Base-by-base conservation (phyloP, 768 basidiomycete species). In the Kwoniella mangroviensis region DNA sequence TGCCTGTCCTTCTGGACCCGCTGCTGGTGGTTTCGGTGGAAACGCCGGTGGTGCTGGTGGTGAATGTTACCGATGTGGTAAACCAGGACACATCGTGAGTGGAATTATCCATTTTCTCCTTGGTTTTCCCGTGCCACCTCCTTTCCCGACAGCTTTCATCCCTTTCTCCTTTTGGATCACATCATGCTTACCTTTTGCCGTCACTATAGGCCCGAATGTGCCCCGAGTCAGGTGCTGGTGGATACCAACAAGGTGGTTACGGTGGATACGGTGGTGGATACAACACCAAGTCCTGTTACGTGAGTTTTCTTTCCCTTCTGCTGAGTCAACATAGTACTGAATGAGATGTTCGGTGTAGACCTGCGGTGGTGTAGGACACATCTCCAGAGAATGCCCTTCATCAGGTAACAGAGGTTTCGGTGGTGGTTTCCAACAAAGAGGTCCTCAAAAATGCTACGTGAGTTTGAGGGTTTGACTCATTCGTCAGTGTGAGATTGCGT, bases 361-460 rank as follows among this genome's bases (percentile, higher is more conserved):
- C 76, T 84, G 83, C 70, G 81, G 81, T 74, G 80, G 83, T 79
- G 73, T 80, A 67, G 83, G 83, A 45, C 83, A 84, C 80, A 79
- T 82, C 76, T 75, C 77, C 60, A 79, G 81, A 69, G 79, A 81
- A 65, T 82, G 81, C 70, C 77, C 81, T 53, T 77, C 74, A 70
- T 71, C 71, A 53, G 77, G 78, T 62, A 77, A 76, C 67, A 69
- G 73, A 57, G 73, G 72, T 59, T 72, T 67, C 69, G 74, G 74
- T 58, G 75, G 74, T 57, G 76, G 70, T 34, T 73, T 68, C 64
- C 71, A 63, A 52, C 73, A 56, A 42, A 72, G 78, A 61, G 75
- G 71, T 70, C 70, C 71, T 68, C 75, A 73, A 65, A 79, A 80
- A 74, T 81, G 82, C 73, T 83, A 79, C 82, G 82, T 82, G 76